Percentiles rank a stretch among this genome's conserved stretches.
Evolutionary conservation across 768 basidiomycete species (phyloP).

Genomic region (Mycena filopes): DNA sequence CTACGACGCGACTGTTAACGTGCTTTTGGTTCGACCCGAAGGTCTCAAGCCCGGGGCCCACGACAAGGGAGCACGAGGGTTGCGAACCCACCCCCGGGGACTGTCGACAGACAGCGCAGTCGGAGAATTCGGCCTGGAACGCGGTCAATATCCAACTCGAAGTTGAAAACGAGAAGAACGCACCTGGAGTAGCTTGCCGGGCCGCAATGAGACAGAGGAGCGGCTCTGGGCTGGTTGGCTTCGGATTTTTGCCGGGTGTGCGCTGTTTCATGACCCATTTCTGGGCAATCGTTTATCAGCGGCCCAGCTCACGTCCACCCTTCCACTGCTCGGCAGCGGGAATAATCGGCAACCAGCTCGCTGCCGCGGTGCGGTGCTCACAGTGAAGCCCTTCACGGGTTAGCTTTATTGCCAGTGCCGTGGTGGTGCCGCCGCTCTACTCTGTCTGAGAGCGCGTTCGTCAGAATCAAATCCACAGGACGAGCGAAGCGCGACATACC

Average conservation of each 20-base stretch:
- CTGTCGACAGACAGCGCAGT: not conserved
- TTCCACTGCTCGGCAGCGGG: slow-evolving; percentile 11
- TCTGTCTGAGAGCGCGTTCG: not conserved
- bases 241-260: not conserved
- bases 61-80: slow-evolving; percentile 19
- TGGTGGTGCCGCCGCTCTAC: slow-evolving; percentile 4
- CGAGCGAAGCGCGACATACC: no score
- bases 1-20: slow-evolving; percentile 22
- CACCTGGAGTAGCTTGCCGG: slow-evolving; percentile 3
- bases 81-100: slow-evolving; percentile 15
- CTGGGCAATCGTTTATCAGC: not conserved
- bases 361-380: slow-evolving; percentile 11
- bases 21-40: slow-evolving; percentile 13
- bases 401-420: not conserved
- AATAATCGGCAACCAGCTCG: slow-evolving; percentile 1
- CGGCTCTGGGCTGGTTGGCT: slow-evolving; percentile 11
- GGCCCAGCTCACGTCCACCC: slow-evolving; percentile 11
- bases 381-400: not conserved
- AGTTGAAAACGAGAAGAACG: not conserved
- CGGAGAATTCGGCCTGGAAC: slow-evolving; percentile 3
- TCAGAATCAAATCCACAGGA: no score
- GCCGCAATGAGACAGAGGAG: slow-evolving; percentile 1
- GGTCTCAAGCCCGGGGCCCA: slow-evolving; percentile 13
- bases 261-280: not conserved
- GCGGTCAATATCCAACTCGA: not conserved